These are phyloP conservation scores for Sphenostylis stenocarpa DNA, from an alignment of 306 rosid genomes.

Conservation along the genomic window DNA sequence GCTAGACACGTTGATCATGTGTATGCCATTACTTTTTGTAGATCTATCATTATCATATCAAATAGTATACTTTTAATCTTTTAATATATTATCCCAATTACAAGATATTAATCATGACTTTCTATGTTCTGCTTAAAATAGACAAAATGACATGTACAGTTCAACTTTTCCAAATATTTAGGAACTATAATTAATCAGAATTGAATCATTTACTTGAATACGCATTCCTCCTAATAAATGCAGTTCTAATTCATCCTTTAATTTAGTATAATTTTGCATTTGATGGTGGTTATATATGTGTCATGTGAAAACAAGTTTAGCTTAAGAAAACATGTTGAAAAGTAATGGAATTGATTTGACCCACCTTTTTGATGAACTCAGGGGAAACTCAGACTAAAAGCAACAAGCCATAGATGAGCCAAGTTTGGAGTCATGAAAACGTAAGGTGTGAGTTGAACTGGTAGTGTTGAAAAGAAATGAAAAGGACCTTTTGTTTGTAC, in stretches of 20 bases:
- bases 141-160: not conserved
- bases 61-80: not conserved
- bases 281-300: not conserved
- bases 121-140: not conserved
- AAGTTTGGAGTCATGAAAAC: conserved; percentile 10
- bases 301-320: not conserved
- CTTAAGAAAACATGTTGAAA: conserved; percentile 5
- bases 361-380: not conserved
- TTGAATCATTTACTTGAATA: not conserved
- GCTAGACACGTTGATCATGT: not conserved
- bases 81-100: not conserved
- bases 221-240: not conserved
- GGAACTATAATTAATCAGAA: not conserved
- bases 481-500: not conserved
- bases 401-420: not conserved
- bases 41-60: not conserved
- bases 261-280: conserved; percentile 2
- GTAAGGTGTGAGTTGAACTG: conserved; percentile 29
- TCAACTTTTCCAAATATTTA: conserved; percentile 11
- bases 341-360: not conserved
- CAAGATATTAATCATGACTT: not conserved
- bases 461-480: conserved; percentile 17
- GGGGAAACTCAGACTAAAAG: not conserved
- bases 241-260: not conserved
- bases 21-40: not conserved